These are phyloP conservation scores for Monosporascus sp. DNA, from an alignment of 2,329 filamentous ascomycete genomes.

Conservation along the genomic window DNA sequence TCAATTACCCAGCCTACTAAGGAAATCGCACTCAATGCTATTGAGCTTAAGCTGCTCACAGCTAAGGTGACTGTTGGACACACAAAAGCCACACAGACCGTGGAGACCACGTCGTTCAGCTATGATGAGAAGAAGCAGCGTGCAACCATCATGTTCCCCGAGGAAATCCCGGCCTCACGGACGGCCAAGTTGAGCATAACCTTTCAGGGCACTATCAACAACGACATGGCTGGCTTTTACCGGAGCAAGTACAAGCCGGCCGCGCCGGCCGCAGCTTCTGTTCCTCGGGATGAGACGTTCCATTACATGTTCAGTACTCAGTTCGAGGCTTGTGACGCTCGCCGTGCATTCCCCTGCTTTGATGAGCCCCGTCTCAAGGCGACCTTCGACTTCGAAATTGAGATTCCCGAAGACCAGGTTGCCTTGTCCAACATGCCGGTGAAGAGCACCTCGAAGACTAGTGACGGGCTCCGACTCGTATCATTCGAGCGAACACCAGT, in stretches of 20 bases:
- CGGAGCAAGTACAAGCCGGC: slow-evolving; percentile 87
- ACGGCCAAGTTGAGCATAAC: slow-evolving; percentile 64
- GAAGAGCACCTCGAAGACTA: slow-evolving; percentile 57
- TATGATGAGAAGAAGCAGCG: slow-evolving; percentile 85
- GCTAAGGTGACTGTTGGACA: slow-evolving; percentile 56
- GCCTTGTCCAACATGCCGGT: slow-evolving; percentile 95
- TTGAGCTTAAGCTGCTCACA: slow-evolving; percentile 72
- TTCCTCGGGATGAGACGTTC: slow-evolving; percentile 65
- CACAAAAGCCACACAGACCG: slow-evolving; percentile 50
- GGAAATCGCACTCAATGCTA: slow-evolving; percentile 77
- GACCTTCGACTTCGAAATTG: slow-evolving; percentile 89
- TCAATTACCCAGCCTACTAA: slow-evolving; percentile 67
- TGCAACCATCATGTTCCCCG: slow-evolving; percentile 69
- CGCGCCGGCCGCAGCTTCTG: slow-evolving; percentile 65
- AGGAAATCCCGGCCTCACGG: slow-evolving; percentile 62
- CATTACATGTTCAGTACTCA: slow-evolving; percentile 88
- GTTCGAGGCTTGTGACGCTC: slow-evolving; percentile 94
- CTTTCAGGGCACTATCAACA: slow-evolving; percentile 81
- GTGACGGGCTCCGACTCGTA: slow-evolving; percentile 65
- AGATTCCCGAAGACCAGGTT: slow-evolving; percentile 81
- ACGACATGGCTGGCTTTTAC: slow-evolving; percentile 90
- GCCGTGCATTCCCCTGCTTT: slow-evolving; percentile 93
- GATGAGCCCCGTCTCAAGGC: slow-evolving; percentile 97
- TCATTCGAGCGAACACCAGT: slow-evolving; percentile 78
- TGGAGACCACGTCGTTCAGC: slow-evolving; percentile 61